Evolutionary conservation across 345 rosid species (phyloP), one percentile per base, ranked within the genome.

Genomic region (Hibiscus tridactylites): DNA sequence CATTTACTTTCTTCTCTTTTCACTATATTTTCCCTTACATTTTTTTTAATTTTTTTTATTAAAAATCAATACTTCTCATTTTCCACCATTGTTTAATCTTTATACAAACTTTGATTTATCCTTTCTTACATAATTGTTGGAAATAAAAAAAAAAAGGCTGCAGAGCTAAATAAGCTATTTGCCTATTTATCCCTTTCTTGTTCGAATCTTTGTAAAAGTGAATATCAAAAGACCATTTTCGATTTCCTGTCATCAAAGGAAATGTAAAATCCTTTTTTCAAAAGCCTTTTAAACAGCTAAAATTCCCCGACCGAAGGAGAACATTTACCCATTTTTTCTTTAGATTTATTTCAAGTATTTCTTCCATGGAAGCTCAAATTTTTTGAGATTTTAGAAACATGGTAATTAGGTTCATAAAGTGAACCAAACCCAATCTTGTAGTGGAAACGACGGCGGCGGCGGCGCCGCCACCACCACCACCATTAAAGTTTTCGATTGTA

Each of bases 201-300:
- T 33, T 1, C 19, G 46, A 13, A 47, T 58, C 56, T 44, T 0
- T 29, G 50, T 24, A 58, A 75, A 78, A 79, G 69, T 65, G 70
- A 28, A 15, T 59, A 76, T 26, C 9, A 66, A 35, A 65, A 59
- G 72, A 65, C 83, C 78, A 79, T 77, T 82, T 74, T 80, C 80
- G 66, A 71, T 75, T 37, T 66, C 28, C 78, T 62, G 78, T 76
- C 42, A 84, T 74, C 62, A 82, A 80, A 82, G 85, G 79, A 79
- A 77, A 80, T 79, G 83, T 83, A 81, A 85, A 77, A 81, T 59
- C 77, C 28, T 56, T 56, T 58, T 54, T 21, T 21, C 21, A 21
- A 21, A 0, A 21, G 21, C 21, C 21, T 21, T 21, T 21, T 0
- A 54, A 54, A 19, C 7, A 5, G 8, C 4, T 13, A 50, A 2